Evolutionary conservation across 768 basidiomycete genomes (phyloP).

Genomic region (Lyophyllum atratum): DNA sequence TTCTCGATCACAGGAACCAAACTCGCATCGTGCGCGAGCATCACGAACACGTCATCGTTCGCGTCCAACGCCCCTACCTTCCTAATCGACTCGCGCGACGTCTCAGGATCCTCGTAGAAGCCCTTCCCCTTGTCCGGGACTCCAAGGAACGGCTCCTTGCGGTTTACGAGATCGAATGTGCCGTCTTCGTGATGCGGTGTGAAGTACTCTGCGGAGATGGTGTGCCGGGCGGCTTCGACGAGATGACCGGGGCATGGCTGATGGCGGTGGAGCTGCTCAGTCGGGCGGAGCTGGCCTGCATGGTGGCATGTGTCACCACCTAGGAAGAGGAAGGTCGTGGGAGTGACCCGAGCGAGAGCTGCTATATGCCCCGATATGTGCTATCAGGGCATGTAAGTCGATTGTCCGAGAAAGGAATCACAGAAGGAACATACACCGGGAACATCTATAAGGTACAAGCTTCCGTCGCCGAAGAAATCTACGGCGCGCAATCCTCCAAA

Average conservation of each 20-base stretch:
- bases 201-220: neutral
- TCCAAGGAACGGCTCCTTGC: neutral
- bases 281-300: neutral
- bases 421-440: neutral
- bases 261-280: neutral
- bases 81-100: neutral
- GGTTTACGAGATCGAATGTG: neutral
- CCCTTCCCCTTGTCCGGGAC: neutral
- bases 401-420: neutral
- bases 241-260: slow-evolving; percentile 1
- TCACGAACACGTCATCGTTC: slow-evolving; percentile 6
- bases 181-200: neutral
- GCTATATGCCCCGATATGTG: slow-evolving; percentile 1
- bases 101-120: neutral
- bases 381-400: neutral
- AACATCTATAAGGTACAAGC: slow-evolving; percentile 3
- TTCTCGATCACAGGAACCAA: neutral
- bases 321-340: neutral
- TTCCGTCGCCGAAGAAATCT: slow-evolving; percentile 4
- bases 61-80: neutral
- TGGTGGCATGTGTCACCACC: slow-evolving; percentile 3
- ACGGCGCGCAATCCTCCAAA: slow-evolving; percentile 5
- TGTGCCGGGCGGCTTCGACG: neutral
- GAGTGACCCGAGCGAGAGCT: slow-evolving; percentile 2
- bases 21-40: slow-evolving; percentile 1